Conservation (phyloP, 2,329 filamentous ascomycete genomes). For the Fusarium brevicatenulatum region DNA sequence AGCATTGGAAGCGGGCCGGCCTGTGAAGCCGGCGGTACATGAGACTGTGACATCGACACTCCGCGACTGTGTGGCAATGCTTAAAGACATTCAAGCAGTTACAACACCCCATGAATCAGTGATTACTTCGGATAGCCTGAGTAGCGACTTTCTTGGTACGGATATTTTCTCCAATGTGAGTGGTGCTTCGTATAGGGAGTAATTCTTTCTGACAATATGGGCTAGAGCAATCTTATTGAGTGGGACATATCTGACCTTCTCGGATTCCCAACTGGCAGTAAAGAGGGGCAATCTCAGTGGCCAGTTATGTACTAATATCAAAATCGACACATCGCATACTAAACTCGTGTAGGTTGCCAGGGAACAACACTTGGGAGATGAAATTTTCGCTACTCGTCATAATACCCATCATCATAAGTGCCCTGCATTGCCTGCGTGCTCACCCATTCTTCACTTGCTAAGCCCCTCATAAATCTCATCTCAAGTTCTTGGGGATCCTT, state of each 20-base stretch:
- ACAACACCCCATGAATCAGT: constrained; percentile 35
- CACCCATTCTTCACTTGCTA: constrained; percentile 71
- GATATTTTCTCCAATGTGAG: constrained; percentile 36
- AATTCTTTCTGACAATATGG: constrained; percentile 5
- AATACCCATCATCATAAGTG: constrained; percentile 65
- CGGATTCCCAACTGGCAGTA: constrained; percentile 27
- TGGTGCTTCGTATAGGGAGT: not conserved
- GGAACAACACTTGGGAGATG: not conserved
- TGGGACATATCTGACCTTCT: constrained; percentile 43
- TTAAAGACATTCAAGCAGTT: constrained; percentile 23
- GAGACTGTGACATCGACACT: constrained; percentile 35
- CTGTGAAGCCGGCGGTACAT: constrained; percentile 39
- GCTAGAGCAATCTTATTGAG: constrained; percentile 37
- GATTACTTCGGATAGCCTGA: constrained; percentile 22
- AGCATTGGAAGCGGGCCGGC: constrained; percentile 34
- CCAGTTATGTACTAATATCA: constrained; percentile 13
- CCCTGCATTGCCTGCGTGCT: constrained; percentile 70
- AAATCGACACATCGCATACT: not conserved
- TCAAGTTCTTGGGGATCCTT: constrained; percentile 71
- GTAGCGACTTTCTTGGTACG: constrained; percentile 27
- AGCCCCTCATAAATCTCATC: constrained; percentile 63
- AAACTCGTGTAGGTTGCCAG: not conserved
- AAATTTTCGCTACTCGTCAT: constrained; percentile 54
- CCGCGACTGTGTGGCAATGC: constrained; percentile 28
- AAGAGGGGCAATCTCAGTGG: constrained; percentile 20